phyloP scores from a whole-genome alignment of 257 asterid species.

The Jacaranda mimosifolia region DNA sequence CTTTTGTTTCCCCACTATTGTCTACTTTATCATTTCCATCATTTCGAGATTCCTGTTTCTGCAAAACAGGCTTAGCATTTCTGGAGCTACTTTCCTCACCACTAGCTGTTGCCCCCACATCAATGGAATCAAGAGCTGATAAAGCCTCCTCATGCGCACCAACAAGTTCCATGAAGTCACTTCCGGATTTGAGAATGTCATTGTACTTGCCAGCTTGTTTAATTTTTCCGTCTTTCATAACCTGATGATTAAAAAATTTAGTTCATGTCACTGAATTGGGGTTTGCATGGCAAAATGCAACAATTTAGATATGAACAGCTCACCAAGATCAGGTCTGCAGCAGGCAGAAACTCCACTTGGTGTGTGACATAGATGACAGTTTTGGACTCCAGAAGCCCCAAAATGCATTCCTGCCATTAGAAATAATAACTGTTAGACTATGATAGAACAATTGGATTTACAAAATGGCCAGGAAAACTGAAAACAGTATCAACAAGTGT shows the following conservation, averaged over 20 bases:
- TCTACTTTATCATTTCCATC: conserved; percentile 46
- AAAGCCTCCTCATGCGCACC: conserved; percentile 91
- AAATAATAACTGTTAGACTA: conserved; percentile 22
- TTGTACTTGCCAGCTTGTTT: conserved; percentile 84
- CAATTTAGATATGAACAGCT: conserved; percentile 38
- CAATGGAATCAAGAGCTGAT: conserved; percentile 61
- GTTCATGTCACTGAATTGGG: neutral
- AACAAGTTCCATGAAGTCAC: conserved; percentile 89
- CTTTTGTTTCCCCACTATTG: conserved; percentile 44
- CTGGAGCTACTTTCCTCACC: conserved; percentile 40
- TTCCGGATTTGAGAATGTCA: conserved; percentile 72
- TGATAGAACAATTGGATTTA: neutral
- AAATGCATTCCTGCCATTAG: conserved; percentile 71
- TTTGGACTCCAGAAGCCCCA: conserved; percentile 65
- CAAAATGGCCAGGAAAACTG: neutral
- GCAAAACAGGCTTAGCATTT: conserved; percentile 36
- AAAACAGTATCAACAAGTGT: neutral
- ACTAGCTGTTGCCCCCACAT: conserved; percentile 30
- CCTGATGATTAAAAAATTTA: conserved; percentile 51
- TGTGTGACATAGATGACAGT: conserved; percentile 82
- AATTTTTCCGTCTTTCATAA: conserved; percentile 82
- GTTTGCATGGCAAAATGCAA: neutral
- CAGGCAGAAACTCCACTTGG: conserved; percentile 90
- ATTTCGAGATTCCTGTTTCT: conserved; percentile 47
- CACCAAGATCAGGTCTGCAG: conserved; percentile 86